Conservation (phyloP, 306 rosid species). For the Potentilla sterilis region DNA sequence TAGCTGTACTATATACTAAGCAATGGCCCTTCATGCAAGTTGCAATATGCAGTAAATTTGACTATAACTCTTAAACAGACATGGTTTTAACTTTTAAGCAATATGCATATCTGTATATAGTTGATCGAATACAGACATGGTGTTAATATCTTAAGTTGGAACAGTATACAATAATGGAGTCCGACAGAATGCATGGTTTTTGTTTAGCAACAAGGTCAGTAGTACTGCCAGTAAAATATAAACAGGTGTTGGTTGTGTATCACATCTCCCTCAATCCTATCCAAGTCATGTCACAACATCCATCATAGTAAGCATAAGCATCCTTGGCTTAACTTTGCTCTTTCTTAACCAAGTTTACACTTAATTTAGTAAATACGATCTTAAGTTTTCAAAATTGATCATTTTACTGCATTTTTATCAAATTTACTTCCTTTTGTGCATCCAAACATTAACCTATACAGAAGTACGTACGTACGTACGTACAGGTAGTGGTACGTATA, state of each 20-base stretch:
- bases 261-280: slow-evolving; percentile 20
- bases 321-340: neutral
- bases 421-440: neutral
- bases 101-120: neutral
- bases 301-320: neutral
- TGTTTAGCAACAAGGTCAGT: slow-evolving; percentile 1
- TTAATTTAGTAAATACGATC: no score
- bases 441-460: neutral
- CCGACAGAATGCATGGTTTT: slow-evolving; percentile 7
- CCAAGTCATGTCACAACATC: slow-evolving; percentile 12
- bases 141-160: neutral
- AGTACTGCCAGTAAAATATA: neutral
- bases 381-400: no score
- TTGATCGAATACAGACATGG: neutral
- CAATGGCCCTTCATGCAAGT: neutral
- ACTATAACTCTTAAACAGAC: no score
- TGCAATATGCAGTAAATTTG: neutral
- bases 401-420: no score
- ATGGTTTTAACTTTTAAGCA: no score
- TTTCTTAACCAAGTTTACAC: neutral
- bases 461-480: no score
- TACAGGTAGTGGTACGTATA: no score
- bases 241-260: neutral
- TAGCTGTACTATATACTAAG: neutral
- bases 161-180: neutral